phyloP scores from a whole-genome alignment of 139 green algal species.

The Ulvella scutata region DNA sequence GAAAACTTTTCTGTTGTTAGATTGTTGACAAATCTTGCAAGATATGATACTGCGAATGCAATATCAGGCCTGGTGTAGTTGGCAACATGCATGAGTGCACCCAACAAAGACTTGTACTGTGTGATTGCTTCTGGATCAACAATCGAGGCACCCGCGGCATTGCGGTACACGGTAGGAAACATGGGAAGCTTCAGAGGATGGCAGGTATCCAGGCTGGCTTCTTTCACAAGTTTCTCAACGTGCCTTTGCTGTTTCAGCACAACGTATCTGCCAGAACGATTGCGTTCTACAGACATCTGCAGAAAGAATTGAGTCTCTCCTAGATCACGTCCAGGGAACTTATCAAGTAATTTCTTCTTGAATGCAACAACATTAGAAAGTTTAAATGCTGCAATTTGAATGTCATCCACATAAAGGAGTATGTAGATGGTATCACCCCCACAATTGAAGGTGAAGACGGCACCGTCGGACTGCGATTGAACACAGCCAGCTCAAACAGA shows the following conservation, averaged over 20 bases:
- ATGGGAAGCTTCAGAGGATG: conserved; percentile 6
- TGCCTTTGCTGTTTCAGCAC: conserved; percentile 10
- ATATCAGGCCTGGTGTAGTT: conserved; percentile 25
- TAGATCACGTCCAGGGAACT: conserved; percentile 7
- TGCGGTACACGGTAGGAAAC: background rate
- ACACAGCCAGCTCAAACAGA: conserved; percentile 11
- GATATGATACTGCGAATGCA: conserved; percentile 16
- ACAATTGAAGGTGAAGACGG: conserved; percentile 9
- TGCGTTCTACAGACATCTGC: conserved; percentile 10
- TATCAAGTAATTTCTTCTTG: background rate
- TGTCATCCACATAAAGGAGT: conserved; percentile 16
- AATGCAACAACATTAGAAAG: background rate
- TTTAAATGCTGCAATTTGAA: conserved; percentile 10
- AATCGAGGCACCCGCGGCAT: background rate
- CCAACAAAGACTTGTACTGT: conserved; percentile 13
- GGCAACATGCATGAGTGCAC: conserved; percentile 12
- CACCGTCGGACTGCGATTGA: conserved; percentile 13
- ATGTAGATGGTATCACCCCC: background rate
- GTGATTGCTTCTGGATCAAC: background rate
- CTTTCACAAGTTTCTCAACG: background rate
- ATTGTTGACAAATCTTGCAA: conserved; percentile 17
- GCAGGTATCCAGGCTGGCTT: conserved; percentile 4
- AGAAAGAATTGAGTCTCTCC: conserved; percentile 11
- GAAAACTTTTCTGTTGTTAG: conserved; percentile 16
- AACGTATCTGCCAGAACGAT: conserved; percentile 9